These are phyloP conservation scores for Erythrophleum ivorense DNA, from an alignment of 331 rosid species.

Conservation along the genomic window DNA sequence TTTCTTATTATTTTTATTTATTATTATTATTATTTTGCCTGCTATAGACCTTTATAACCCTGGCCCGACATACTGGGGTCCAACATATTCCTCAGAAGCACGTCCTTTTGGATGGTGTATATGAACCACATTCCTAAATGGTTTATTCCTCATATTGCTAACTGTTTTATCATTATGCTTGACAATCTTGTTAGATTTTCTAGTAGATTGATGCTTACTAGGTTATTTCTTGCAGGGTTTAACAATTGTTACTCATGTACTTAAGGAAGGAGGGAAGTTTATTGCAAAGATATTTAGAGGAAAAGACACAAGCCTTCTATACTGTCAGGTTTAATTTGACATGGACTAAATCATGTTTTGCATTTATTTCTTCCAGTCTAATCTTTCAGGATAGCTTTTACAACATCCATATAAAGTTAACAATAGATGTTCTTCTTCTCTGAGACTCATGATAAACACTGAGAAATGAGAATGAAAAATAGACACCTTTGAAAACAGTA, in stretches of 20 bases:
- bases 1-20: too few relatives aligned
- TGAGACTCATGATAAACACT: background rate
- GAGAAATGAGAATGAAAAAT: constrained; percentile 13
- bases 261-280: constrained; percentile 94
- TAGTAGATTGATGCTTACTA: constrained; percentile 39
- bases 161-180: constrained; percentile 27
- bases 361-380: constrained; percentile 12
- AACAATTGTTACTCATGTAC: constrained; percentile 90
- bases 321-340: constrained; percentile 75
- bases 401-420: constrained; percentile 3
- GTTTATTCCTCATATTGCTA: constrained; percentile 8
- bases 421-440: constrained; percentile 20
- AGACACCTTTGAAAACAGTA: constrained; percentile 14
- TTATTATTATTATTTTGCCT: too few relatives aligned
- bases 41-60: too few relatives aligned
- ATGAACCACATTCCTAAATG: background rate
- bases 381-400: constrained; percentile 26
- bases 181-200: constrained; percentile 31
- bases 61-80: too few relatives aligned
- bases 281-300: constrained; percentile 97
- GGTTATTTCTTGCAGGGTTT: constrained; percentile 69
- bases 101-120: background rate
- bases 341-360: constrained; percentile 23
- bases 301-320: constrained; percentile 91
- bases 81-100: constrained; percentile 17